phyloP scores from a whole-genome alignment of 73 alveolate species.

The Stentor coeruleus region DNA sequence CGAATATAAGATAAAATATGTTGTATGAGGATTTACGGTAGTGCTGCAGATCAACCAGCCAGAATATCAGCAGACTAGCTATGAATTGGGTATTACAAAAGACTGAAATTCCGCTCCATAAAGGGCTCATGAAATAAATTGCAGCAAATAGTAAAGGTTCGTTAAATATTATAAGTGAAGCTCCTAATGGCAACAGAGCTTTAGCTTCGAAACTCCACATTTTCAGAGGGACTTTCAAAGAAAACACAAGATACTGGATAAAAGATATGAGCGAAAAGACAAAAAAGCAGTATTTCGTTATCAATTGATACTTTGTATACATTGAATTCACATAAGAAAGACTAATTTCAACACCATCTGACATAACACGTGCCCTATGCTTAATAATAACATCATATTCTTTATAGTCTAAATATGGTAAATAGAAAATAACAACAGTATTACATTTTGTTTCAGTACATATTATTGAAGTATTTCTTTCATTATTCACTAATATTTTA shows the following conservation, averaged over 20 bases:
- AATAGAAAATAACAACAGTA: not conserved
- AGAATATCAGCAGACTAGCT: not conserved
- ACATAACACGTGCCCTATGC: not conserved
- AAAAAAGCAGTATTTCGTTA: not conserved
- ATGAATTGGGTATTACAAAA: conserved; percentile 15
- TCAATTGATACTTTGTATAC: conserved; percentile 2
- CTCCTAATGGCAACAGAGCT: not conserved
- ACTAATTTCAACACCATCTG: not conserved
- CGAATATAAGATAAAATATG: not conserved
- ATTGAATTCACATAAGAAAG: not conserved
- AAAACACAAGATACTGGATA: not conserved
- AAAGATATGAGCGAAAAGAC: not conserved
- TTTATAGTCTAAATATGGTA: conserved; percentile 4
- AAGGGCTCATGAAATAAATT: not conserved
- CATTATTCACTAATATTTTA: not conserved
- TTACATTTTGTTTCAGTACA: not conserved
- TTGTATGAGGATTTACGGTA: not conserved
- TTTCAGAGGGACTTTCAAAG: not conserved
- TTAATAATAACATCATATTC: not conserved
- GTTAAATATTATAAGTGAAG: not conserved
- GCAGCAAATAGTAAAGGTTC: conserved; percentile 1
- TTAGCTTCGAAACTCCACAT: conserved; percentile 13
- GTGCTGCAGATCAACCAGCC: conserved; percentile 1
- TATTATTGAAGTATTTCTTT: not conserved
- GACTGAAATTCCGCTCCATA: not conserved